Evolutionary conservation across 2,329 filamentous ascomycete species (phyloP).

Genomic region (Mycosphaerella arachidis): DNA sequence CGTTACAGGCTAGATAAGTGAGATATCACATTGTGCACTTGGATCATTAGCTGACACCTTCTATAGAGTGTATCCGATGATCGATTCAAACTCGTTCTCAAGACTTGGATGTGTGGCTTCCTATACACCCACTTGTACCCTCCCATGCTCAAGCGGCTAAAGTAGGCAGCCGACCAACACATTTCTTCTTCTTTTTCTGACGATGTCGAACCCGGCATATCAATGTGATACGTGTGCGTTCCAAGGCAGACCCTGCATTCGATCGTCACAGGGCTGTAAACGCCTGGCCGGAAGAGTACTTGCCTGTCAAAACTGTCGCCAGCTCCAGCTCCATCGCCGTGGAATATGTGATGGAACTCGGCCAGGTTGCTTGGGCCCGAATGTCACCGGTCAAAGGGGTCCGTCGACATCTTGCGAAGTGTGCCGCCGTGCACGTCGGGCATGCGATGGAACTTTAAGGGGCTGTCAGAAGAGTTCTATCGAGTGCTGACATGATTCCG

Average conservation of each 20-base stretch:
- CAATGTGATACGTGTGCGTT: too few species aligned
- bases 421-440: background rate
- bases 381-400: background rate
- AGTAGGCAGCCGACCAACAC: too few species aligned
- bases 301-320: background rate
- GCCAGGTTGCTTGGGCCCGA: background rate
- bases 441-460: background rate
- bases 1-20: too few species aligned
- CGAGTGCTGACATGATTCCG: too few species aligned
- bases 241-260: too few species aligned
- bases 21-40: too few species aligned
- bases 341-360: background rate
- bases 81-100: background rate
- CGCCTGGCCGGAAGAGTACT: too few species aligned
- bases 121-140: background rate
- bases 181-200: too few species aligned
- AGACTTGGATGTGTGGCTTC: background rate
- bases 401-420: background rate
- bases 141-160: background rate
- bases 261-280: too few species aligned
- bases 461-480: background rate
- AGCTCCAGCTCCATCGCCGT: background rate
- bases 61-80: too few species aligned
- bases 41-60: too few species aligned
- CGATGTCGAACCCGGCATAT: too few species aligned